Conservation (phyloP, 2,329 filamentous ascomycete species). For the Dothideomycetidae sp. region DNA sequence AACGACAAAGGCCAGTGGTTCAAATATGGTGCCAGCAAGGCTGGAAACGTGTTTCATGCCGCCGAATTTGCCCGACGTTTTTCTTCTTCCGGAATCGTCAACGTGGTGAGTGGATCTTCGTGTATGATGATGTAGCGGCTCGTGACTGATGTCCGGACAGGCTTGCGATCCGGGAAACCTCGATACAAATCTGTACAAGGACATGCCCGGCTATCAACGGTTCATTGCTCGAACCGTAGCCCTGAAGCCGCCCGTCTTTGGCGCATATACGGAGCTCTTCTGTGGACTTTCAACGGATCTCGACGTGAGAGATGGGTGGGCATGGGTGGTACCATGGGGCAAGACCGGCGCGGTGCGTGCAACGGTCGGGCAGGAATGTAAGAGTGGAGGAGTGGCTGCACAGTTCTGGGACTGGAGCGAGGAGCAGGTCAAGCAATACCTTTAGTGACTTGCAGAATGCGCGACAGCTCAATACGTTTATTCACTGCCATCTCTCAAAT, state of each 20-base stretch:
- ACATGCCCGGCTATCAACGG: constrained; percentile 11
- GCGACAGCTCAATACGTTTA: too few relatives aligned
- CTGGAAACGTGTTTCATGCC: constrained; percentile 17
- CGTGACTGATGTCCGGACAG: too few relatives aligned
- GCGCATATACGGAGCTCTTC: constrained; percentile 23
- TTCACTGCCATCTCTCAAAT: too few relatives aligned
- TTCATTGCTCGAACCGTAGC: too few relatives aligned
- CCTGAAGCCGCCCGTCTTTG: constrained; percentile 17
- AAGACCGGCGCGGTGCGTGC: constrained; percentile 17
- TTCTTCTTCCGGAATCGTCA: constrained; percentile 16
- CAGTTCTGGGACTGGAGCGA: constrained; percentile 31
- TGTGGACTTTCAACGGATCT: constrained; percentile 18
- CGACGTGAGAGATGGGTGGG: constrained; percentile 16
- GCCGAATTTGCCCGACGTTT: constrained; percentile 13
- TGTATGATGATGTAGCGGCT: too few relatives aligned
- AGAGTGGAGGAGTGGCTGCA: constrained; percentile 17
- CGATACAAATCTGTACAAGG: constrained; percentile 18
- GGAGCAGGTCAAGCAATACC: constrained; percentile 20
- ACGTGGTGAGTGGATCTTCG: too few relatives aligned
- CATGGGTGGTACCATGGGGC: constrained; percentile 18
- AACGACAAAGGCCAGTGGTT: constrained; percentile 12
- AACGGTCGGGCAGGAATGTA: constrained; percentile 21
- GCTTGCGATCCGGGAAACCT: constrained; percentile 23
- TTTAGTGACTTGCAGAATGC: too few relatives aligned
- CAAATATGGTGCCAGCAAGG: constrained; percentile 21